Evolutionary conservation across 139 green algal genomes (phyloP), one percentile per base, ranked within the genome.

Genomic region (Gonium pectorale): DNA sequence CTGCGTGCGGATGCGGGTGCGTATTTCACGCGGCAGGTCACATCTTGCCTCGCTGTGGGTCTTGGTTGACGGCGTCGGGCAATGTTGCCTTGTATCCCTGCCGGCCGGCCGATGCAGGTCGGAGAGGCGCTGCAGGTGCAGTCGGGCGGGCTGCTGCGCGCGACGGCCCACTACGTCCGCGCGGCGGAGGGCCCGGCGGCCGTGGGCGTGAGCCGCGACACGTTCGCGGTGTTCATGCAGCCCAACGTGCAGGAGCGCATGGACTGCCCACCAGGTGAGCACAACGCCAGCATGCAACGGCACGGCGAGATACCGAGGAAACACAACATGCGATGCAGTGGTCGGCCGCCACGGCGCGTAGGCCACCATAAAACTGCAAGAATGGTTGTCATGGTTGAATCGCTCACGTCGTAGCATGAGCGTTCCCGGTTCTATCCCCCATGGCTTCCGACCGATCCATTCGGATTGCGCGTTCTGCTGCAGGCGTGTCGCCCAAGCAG

Each of bases 191-290:
- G 71, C 2, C 46, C 74, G 5, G 71, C 59, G 19, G 85, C 88
- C 0, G 67, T 90, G 0, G 75, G 75, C 31, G 44, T 82, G 26
- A 69, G 51, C 31, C 63, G 78, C 24, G 91, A 94, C 80, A 95
- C 92, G 0, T 94, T 95, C 85, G 95, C 95, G 5, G 82, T 97
- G n/a, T 98, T 98, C 85, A 94, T 98, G 93, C 95, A 97, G 86
- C 92, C 92, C 8, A 52, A 88, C 51, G 79, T 89, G 3, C 19
- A 49, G 5, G 68, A 75, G 24, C 54, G 22, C 5, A 86, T 92
- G 81, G 44, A 79, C 3, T 62, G 72, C 26, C 88, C 84, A 27
- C 26, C 63, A 59, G 87, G 83, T 86, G 67, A 1, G 35, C 3
- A 9, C 5, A 0, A 5, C 17, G 5, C 2, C 5, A 0, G 5